A percentile compares a stretch with the other conserved stretches of the same genome.
These are phyloP conservation scores for Pseudovirgaria hyperparasitica DNA, from an alignment of 2,329 filamentous ascomycete genomes.

Conservation along the genomic window DNA sequence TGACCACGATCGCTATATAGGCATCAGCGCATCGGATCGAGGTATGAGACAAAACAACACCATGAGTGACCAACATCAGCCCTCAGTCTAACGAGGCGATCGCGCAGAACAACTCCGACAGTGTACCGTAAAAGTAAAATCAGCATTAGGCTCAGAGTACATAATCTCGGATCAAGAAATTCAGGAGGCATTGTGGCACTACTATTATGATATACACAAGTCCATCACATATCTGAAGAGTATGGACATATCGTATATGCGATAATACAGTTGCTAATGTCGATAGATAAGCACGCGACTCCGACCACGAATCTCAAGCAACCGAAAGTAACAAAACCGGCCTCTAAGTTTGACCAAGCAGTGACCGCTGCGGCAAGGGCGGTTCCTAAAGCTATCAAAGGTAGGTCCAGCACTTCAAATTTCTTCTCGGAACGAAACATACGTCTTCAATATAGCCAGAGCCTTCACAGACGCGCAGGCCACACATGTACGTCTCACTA, in stretches of 20 bases:
- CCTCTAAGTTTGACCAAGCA: slow-evolving; percentile 34
- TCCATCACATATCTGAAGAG: slow-evolving; percentile 67
- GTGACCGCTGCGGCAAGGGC: slow-evolving; percentile 25
- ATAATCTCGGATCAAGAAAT: slow-evolving; percentile 59
- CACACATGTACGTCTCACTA: slow-evolving; percentile 1
- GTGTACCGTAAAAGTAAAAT: slow-evolving; percentile 54
- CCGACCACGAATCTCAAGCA: slow-evolving; percentile 12
- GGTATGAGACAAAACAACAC: slow-evolving; percentile 2
- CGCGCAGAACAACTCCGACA: slow-evolving; percentile 43
- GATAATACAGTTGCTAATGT: slow-evolving; percentile 2
- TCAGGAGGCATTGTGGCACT: slow-evolving; percentile 85
- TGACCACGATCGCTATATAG: slow-evolving; percentile 2
- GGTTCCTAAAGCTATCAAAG: slow-evolving; percentile 27
- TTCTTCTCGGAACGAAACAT: slow-evolving; percentile 2
- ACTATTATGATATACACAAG: slow-evolving; percentile 87
- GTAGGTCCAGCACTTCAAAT: slow-evolving; percentile 26
- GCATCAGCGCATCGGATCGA: slow-evolving; percentile 15
- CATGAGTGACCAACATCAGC: not conserved
- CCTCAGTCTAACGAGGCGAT: not conserved
- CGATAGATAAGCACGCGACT: slow-evolving; percentile 15
- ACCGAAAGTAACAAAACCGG: slow-evolving; percentile 27
- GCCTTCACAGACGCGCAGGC: too few relatives aligned
- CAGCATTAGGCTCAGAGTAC: slow-evolving; percentile 50
- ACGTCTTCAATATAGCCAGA: slow-evolving; percentile 6
- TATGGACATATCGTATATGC: slow-evolving; percentile 19